Evolutionary conservation across 148 eudicot genomes (phyloP).

Genomic region (Drosera capensis): DNA sequence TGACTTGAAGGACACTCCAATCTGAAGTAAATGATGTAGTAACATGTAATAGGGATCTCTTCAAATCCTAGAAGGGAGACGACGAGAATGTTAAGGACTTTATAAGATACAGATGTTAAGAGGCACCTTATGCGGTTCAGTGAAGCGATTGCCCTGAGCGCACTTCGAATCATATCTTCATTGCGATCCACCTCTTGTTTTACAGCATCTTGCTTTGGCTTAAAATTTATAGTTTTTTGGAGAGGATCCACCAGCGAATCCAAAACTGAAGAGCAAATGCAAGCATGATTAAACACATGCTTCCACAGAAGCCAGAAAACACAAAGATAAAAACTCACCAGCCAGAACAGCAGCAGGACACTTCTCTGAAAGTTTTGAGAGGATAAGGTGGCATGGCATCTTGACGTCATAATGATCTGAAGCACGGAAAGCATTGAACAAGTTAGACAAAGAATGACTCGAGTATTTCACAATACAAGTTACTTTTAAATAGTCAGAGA

Average conservation of each 20-base stretch:
- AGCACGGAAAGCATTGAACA: background rate
- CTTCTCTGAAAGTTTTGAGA: slow-evolving; percentile 85
- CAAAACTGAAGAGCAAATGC: slow-evolving; percentile 40
- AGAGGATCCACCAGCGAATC: slow-evolving; percentile 98
- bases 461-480: no score
- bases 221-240: slow-evolving; percentile 70
- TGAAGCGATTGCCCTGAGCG: slow-evolving; percentile 82
- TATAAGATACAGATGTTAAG: background rate
- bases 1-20: no score
- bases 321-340: slow-evolving; percentile 24
- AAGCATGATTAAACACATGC: background rate
- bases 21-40: no score
- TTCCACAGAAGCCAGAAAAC: background rate
- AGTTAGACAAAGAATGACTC: background rate
- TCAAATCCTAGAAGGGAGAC: background rate
- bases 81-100: background rate
- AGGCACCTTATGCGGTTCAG: slow-evolving; percentile 67
- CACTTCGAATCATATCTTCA: slow-evolving; percentile 96
- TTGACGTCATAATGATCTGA: slow-evolving; percentile 99
- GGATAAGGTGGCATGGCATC: slow-evolving; percentile 98
- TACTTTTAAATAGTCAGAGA: background rate
- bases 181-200: slow-evolving; percentile 99
- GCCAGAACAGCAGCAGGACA: slow-evolving; percentile 94
- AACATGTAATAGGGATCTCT: background rate
- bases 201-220: slow-evolving; percentile 97